Percentiles rank a stretch among this genome's conserved stretches.
Evolutionary conservation across 2,329 filamentous ascomycete species (phyloP).

Genomic region (Calonectria hongkongensis): DNA sequence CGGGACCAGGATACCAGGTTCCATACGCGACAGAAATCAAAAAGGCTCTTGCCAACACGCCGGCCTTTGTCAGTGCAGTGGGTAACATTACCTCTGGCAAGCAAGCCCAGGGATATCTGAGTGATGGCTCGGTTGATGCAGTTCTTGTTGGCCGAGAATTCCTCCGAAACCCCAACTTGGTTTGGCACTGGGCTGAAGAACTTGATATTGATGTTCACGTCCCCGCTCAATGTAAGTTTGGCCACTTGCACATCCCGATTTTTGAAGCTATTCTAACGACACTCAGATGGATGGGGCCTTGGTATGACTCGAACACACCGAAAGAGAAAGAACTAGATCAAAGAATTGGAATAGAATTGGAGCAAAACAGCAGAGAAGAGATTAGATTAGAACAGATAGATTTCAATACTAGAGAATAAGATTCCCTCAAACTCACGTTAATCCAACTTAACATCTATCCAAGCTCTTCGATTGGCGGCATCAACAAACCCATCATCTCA

Average conservation of each 20-base stretch:
- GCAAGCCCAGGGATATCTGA: slow-evolving; percentile 67
- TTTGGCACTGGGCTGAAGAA: slow-evolving; percentile 72
- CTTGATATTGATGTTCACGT: slow-evolving; percentile 66
- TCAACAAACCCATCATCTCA: no score
- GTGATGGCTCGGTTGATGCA: slow-evolving; percentile 66
- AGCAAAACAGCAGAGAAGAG: no score
- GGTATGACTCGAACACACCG: slow-evolving; percentile 53
- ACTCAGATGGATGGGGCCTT: slow-evolving; percentile 51
- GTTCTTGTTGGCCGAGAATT: slow-evolving; percentile 70
- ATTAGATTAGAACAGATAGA: neutral
- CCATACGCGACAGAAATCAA: slow-evolving; percentile 80
- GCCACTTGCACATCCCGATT: no score
- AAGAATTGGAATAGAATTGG: no score
- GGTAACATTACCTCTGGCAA: slow-evolving; percentile 65
- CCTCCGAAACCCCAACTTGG: slow-evolving; percentile 73
- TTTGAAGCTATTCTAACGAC: neutral
- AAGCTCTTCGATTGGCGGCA: neutral
- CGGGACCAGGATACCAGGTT: slow-evolving; percentile 80
- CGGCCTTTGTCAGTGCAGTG: slow-evolving; percentile 63
- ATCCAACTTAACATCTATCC: no score
- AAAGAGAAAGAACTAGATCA: slow-evolving; percentile 41
- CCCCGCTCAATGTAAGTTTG: slow-evolving; percentile 59
- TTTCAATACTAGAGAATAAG: neutral
- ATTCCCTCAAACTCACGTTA: neutral
- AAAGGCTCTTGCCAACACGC: slow-evolving; percentile 77